Evolutionary conservation across 306 rosid species (phyloP), one percentile per base, ranked within the genome.

Genomic region (Dryas drummondii): DNA sequence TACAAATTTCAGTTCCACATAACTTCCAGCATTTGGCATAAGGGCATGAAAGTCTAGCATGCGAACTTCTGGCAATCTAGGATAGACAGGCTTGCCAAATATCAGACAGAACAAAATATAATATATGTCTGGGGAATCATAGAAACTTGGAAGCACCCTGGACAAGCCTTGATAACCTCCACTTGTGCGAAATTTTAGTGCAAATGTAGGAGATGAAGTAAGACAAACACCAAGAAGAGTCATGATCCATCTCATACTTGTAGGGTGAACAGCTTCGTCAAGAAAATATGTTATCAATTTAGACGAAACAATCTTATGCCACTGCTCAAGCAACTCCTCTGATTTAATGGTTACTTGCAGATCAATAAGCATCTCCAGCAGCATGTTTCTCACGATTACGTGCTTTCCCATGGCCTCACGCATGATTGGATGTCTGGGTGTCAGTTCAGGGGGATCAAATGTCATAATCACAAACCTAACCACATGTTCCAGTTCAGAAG

Each of bases 181-280:
- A 82, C 98, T 91, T 0, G 97, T 85, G 62, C 99, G 99, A 79
- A 96, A 96, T 82, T 96, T 96, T 71, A 90, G 85, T 6, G 91
- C 85, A 87, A 96, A 96, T 26, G 99, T 96, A 7, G 98, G 97
- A 67, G 99, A 96, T 51, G 98, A 92, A 73, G 93, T 86, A 71
- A 96, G 86, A 87, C 98, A 96, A 66, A 96, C 96, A 58, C 99
- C 99, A 84, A 96, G 99, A 65, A 96, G 91, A 76, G 99, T 96
- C 94, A 96, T 96, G 85, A 96, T 81, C 99, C 99, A 96, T 88
- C 99, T 90, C 99, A 96, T 96, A 83, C 99, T 96, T 51, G 98
- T 86, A 59, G 99, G 99, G 80, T 96, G 99, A 76, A 88, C 96
- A 54, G 92, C 93, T 88, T 96, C 99, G 73, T 96, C 99, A 76